Evolutionary conservation across 768 basidiomycete species (phyloP), one percentile per base, ranked within the genome.

Genomic region (Fomitopsis pulvina): DNA sequence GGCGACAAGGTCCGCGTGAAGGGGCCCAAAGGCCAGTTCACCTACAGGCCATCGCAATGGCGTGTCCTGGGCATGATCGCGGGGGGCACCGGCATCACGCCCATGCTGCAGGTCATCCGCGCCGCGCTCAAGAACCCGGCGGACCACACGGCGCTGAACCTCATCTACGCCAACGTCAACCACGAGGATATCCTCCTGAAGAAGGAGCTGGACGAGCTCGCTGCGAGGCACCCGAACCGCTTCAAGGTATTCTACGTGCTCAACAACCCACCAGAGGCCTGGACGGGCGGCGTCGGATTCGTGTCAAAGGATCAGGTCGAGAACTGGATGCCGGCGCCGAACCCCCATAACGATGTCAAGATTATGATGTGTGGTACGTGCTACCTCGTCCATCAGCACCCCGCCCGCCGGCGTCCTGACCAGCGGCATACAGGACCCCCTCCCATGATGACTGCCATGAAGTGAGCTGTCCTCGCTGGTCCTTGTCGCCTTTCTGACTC

Each of bases 41-140:
- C 76, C 56, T 99, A 98, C 71, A 60, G 71, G 39, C 79, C 87
- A 2, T 73, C 75, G 45, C 73, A 93, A 40, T 78, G 85, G n/a
- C 72, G 74, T 57, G 83, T 87, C 60, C 71, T 99, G 50, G 87
- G 91, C 63, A 94, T 99, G 94, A 96, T 99, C 60, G 93, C 94
- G 14, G 96, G 96, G 42, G 96, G 96, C 30, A 98, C 96, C 2
- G 96, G 96, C 49, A 95, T 99, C 67, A 95, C 96, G 0, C 96
- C 96, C 62, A 97, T 98, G 95, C 84, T 96, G 60, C 95, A 99
- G 66, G 90, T 99, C 74, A 87, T 97, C 69, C 86, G 88, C 54
- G 89, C 94, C n/a, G 81, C 85, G 11, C 79, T 97, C 64, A 85
- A 87, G 68, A 92, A 93, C 67, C 83, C 90, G n/a, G 64, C 70